Conservation (phyloP, 805 yeast genomes). For the Zygosaccharomyces gambellarensis region DNA sequence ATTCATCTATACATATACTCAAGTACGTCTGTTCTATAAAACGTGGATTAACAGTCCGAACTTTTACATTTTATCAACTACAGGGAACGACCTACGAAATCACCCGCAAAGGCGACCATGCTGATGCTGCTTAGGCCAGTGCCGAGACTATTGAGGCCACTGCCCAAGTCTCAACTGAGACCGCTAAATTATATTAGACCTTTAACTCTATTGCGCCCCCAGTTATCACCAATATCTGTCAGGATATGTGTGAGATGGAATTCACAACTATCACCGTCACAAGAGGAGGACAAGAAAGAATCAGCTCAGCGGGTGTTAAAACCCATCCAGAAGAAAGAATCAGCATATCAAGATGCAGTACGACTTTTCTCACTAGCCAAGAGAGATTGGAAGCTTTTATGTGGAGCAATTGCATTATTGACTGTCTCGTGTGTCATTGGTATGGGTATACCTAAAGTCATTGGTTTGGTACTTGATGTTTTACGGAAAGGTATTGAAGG, state of each 20-base stretch:
- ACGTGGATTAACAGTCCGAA: neutral
- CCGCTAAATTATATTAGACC: neutral
- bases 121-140: slow-evolving; percentile 1
- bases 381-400: slow-evolving; percentile 42
- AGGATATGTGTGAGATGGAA: slow-evolving; percentile 4
- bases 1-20: slow-evolving; percentile 5
- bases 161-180: neutral
- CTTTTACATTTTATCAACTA: neutral
- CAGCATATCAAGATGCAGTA: slow-evolving; percentile 36
- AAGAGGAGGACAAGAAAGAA: neutral
- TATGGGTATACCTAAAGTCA: slow-evolving; percentile 51
- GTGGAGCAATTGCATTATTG: slow-evolving; percentile 41
- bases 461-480: slow-evolving; percentile 52
- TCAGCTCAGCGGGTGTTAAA: slow-evolving; percentile 1
- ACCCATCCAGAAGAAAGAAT: slow-evolving; percentile 1
- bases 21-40: slow-evolving; percentile 3
- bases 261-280: slow-evolving; percentile 1
- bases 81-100: neutral
- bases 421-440: slow-evolving; percentile 46
- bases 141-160: slow-evolving; percentile 4
- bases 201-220: neutral
- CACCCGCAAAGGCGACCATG: neutral
- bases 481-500: slow-evolving; percentile 31
- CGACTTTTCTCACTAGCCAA: slow-evolving; percentile 42
- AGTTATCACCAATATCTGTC: neutral